Evolutionary conservation across 441 rosid species (phyloP).

Genomic region (Gossypium davidsonii): DNA sequence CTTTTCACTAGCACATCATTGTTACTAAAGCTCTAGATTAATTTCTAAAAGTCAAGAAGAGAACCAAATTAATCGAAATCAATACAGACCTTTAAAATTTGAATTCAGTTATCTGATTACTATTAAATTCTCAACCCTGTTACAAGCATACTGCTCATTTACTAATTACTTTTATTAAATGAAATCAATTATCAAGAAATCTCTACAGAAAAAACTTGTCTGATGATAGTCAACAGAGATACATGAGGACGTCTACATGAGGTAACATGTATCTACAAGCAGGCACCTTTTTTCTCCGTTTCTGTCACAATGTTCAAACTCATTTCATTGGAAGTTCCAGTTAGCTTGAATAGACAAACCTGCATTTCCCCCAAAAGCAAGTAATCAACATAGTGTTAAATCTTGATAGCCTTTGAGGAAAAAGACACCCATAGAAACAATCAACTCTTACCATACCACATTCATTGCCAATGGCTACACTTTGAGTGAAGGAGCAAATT

Average conservation of each 20-base stretch:
- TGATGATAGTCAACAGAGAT: neutral
- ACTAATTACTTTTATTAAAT: neutral
- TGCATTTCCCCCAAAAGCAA: slow-evolving; percentile 29
- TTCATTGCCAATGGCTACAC: slow-evolving; percentile 67
- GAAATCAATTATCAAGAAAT: neutral
- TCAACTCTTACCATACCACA: slow-evolving; percentile 72
- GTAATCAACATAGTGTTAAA: slow-evolving; percentile 20
- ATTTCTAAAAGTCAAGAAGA: slow-evolving; percentile 3
- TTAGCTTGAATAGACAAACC: slow-evolving; percentile 56
- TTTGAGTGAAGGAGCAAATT: slow-evolving; percentile 53
- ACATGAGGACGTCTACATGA: neutral
- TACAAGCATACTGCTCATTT: neutral
- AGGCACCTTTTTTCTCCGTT: slow-evolving; percentile 57
- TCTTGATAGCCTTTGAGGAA: neutral
- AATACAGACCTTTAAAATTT: neutral
- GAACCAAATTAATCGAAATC: neutral
- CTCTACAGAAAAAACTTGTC: neutral
- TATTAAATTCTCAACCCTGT: neutral
- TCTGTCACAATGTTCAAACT: slow-evolving; percentile 53
- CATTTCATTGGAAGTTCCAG: slow-evolving; percentile 35
- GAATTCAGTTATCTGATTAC: neutral
- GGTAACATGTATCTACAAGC: neutral
- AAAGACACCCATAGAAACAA: slow-evolving; percentile 18
- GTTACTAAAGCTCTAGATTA: neutral
- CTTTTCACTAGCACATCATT: neutral